Base-by-base conservation (phyloP, 2,329 filamentous ascomycete species). In the Amauroascus verrucosus region DNA sequence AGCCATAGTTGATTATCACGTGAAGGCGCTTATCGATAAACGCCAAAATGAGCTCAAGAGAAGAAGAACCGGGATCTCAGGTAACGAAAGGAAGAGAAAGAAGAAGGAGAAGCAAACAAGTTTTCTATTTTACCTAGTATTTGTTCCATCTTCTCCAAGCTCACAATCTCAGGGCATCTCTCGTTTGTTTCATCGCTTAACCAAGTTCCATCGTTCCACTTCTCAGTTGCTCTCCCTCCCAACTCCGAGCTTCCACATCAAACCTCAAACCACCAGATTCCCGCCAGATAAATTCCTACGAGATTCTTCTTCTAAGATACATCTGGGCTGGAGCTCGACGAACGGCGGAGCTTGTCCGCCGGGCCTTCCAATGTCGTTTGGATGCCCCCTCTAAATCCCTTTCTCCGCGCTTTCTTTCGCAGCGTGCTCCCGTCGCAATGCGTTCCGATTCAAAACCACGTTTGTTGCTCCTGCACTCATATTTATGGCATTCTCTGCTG, bases 361-460 rank as follows among this genome's bases (percentile, higher is more conserved):
- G 66, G 66, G 65, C 64, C 63, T 63, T 70, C 68, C 69, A 67
- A 70, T 64, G 70, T 62, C 67, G 69, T 70, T 70, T 85, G 85
- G 83, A 95, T 95, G 90, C 90, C 90, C 84, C 88, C 93, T 77
- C 80, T 97, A 83, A 98, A 98, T 75, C 93, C 93, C 71, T 97
- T 96, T 75, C 80, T 98, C 72, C 85, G 87, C 78, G 89, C 91
- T 79, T 97, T 98, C 83, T 96, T 96, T 80, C 89, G 88, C 77
- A 97, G 89, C 81, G 83, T 88, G 70, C 80, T 96, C 68, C 85
- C 86, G 63, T 77, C 85, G 65, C 91, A 97, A 83, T 97, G 93
- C 77, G 82, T 84, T 59, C 90, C 93, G 53, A 80, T 89, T 60
- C 86, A 93, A 71, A 88, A 95, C 70, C 88, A 97, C 77, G 81